phyloP scores from a whole-genome alignment of 2,329 filamentous ascomycete species.

The Trichoderma koningii region DNA sequence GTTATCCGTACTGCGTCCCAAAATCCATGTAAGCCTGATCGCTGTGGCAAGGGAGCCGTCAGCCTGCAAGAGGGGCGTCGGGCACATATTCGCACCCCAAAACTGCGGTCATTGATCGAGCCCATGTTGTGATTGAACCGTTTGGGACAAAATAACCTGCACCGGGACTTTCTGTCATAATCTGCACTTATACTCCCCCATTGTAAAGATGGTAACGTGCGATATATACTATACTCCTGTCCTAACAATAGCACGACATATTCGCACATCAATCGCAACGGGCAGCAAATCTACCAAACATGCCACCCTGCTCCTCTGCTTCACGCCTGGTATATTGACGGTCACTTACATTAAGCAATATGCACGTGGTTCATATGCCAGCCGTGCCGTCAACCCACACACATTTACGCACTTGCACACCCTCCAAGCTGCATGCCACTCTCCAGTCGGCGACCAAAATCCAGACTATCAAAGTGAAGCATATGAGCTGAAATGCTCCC shows the following conservation, averaged over 20 bases:
- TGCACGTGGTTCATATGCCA: slow-evolving; percentile 1
- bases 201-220: no score
- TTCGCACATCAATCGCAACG: no score
- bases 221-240: no score
- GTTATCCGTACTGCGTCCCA: not conserved
- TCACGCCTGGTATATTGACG: not conserved
- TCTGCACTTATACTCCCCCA: no score
- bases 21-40: not conserved
- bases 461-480: not conserved
- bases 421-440: not conserved
- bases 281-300: no score
- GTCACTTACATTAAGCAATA: not conserved
- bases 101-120: no score
- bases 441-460: not conserved
- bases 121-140: no score
- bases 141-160: no score
- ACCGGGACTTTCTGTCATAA: no score
- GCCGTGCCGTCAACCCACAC: not conserved
- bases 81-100: not conserved
- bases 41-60: slow-evolving; percentile 4
- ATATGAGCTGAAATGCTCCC: not conserved
- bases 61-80: not conserved
- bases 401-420: no score
- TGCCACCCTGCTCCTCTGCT: no score
- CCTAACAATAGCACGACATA: no score